These are phyloP conservation scores for Rickenella mellea DNA, from an alignment of 768 basidiomycete genomes.

Conservation along the genomic window DNA sequence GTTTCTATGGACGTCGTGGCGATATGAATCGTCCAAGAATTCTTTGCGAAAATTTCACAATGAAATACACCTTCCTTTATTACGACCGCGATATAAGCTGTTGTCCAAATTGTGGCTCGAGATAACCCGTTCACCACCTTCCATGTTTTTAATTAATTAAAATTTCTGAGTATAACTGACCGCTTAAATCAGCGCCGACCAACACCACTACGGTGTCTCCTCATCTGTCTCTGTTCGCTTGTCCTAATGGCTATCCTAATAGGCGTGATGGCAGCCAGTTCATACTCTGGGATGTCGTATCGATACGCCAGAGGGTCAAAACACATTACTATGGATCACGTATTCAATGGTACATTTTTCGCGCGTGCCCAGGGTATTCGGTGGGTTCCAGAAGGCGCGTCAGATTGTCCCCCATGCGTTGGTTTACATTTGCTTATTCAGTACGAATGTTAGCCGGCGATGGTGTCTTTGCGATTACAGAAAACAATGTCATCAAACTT, in stretches of 20 bases:
- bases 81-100: too few species aligned
- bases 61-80: too few species aligned
- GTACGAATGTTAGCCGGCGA: constrained; percentile 88
- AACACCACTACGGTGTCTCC: constrained; percentile 49
- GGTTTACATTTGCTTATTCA: constrained; percentile 5
- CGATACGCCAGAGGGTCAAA: constrained; percentile 38
- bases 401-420: background rate
- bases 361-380: constrained; percentile 38
- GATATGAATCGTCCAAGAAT: too few species aligned
- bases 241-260: constrained; percentile 56
- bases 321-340: constrained; percentile 78
- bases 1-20: too few species aligned
- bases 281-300: constrained; percentile 53
- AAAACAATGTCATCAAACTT: constrained; percentile 67
- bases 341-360: constrained; percentile 87
- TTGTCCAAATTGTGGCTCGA: too few species aligned
- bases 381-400: constrained; percentile 90
- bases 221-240: constrained; percentile 50
- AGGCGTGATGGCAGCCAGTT: constrained; percentile 68
- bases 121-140: too few species aligned
- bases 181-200: constrained; percentile 19
- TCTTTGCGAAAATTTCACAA: too few species aligned
- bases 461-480: constrained; percentile 71
- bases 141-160: background rate
- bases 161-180: background rate